phyloP scores from a whole-genome alignment of 1,139 yeast genomes.

The Candida sp. region DNA sequence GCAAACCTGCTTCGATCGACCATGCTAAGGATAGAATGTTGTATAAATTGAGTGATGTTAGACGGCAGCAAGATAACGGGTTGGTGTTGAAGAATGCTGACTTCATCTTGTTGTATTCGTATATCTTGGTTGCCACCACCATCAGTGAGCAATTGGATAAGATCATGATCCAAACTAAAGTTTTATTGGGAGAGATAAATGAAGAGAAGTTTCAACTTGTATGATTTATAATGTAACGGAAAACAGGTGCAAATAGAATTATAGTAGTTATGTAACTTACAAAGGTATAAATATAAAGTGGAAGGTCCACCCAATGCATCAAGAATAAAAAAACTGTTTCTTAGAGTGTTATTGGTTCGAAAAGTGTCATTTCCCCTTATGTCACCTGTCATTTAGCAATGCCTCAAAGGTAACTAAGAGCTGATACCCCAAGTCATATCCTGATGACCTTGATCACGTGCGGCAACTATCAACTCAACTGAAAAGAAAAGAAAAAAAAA shows the following conservation, averaged over 20 bases:
- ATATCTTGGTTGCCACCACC: slow-evolving; percentile 71
- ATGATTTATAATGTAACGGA: slow-evolving; percentile 12
- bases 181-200: slow-evolving; percentile 65
- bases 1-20: slow-evolving; percentile 77
- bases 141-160: slow-evolving; percentile 68
- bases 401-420: no score
- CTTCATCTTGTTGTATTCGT: slow-evolving; percentile 76
- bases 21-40: slow-evolving; percentile 76
- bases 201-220: slow-evolving; percentile 55
- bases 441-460: no score
- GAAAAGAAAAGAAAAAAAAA: slow-evolving; percentile 1
- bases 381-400: no score
- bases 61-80: slow-evolving; percentile 29
- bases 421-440: no score
- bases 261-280: slow-evolving; percentile 1
- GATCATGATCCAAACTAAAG: slow-evolving; percentile 57
- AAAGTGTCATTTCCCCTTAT: no score
- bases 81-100: slow-evolving; percentile 57
- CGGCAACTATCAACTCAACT: not conserved
- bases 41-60: slow-evolving; percentile 59
- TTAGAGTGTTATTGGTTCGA: no score
- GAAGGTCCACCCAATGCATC: not conserved
- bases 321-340: not conserved
- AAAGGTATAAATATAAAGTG: not conserved
- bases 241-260: not conserved